Percentiles rank a stretch among this genome's conserved stretches.
Evolutionary conservation across 1,139 yeast species (phyloP).

Genomic region (Geotrichum reessii): DNA sequence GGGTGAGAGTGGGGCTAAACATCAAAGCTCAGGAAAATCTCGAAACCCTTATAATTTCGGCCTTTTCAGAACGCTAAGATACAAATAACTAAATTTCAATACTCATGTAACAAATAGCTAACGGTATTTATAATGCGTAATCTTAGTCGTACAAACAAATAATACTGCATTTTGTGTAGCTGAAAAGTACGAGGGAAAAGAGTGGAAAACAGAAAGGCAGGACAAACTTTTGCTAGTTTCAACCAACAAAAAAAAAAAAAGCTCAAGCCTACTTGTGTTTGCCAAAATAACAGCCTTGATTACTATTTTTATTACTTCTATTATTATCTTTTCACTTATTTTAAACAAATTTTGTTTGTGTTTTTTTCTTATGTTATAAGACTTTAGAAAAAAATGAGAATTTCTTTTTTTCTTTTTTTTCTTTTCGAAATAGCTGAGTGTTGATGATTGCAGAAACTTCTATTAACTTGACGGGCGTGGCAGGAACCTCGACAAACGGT

Average conservation of each 20-base stretch:
- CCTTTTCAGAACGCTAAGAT: not conserved
- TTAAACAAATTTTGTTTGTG: not conserved
- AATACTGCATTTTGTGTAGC: not conserved
- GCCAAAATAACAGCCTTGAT: not conserved
- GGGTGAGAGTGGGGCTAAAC: too few species aligned
- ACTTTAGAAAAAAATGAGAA: too few species aligned
- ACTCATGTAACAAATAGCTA: not conserved
- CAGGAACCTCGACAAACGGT: not conserved
- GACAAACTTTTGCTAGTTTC: not conserved
- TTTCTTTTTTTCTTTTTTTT: not conserved
- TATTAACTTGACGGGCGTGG: not conserved
- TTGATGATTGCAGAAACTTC: not conserved
- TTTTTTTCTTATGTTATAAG: not conserved
- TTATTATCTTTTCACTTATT: too few species aligned
- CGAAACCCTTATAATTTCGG: not conserved
- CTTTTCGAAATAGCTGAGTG: not conserved
- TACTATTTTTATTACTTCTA: not conserved
- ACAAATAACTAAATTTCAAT: not conserved
- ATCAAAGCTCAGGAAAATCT: too few species aligned
- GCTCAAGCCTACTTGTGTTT: not conserved
- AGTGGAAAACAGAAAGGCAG: not conserved
- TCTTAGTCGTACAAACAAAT: not conserved
- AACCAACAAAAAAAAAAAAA: not conserved
- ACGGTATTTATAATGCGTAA: not conserved
- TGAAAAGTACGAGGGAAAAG: not conserved